Percentiles rank a stretch among this genome's conserved stretches.
Conservation (phyloP, 2,329 filamentous ascomycete genomes). For the Fusarium burgessii region DNA sequence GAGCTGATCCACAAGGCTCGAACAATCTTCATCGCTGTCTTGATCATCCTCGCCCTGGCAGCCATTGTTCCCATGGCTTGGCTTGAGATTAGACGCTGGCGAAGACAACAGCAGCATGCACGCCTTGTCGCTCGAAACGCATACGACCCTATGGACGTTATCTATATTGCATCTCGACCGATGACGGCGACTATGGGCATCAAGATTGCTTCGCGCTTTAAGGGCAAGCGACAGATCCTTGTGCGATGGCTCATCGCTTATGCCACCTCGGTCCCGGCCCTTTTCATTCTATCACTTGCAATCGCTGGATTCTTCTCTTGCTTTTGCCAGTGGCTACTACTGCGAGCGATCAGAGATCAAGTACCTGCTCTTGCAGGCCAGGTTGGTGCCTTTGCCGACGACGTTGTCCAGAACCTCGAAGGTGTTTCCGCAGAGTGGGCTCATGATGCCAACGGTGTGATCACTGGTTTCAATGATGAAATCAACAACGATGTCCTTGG, state of each 20-base stretch:
- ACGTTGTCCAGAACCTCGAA: constrained; percentile 79
- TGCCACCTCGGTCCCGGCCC: constrained; percentile 82
- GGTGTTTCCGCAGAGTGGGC: constrained; percentile 83
- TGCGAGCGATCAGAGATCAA: constrained; percentile 78
- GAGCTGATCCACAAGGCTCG: constrained; percentile 75
- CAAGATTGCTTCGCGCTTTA: constrained; percentile 74
- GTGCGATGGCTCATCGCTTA: constrained; percentile 88
- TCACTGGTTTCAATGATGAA: constrained; percentile 76
- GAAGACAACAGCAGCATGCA: constrained; percentile 76
- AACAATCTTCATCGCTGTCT: constrained; percentile 80
- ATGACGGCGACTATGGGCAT: constrained; percentile 80
- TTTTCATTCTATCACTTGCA: constrained; percentile 88
- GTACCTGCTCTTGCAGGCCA: constrained; percentile 80
- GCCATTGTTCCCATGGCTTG: constrained; percentile 84
- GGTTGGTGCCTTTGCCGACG: constrained; percentile 82
- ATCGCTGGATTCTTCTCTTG: constrained; percentile 85
- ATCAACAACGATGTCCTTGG: constrained; percentile 89
- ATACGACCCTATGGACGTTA: constrained; percentile 85
- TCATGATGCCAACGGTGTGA: constrained; percentile 77
- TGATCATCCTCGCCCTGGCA: constrained; percentile 77
- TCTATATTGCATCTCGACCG: constrained; percentile 88
- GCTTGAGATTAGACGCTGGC: constrained; percentile 83
- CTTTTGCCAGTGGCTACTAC: constrained; percentile 83
- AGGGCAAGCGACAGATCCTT: constrained; percentile 75
- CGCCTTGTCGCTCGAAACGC: constrained; percentile 72